Evolutionary conservation across 805 yeast species (phyloP).

Genomic region (Isabelozyma rhagii): DNA sequence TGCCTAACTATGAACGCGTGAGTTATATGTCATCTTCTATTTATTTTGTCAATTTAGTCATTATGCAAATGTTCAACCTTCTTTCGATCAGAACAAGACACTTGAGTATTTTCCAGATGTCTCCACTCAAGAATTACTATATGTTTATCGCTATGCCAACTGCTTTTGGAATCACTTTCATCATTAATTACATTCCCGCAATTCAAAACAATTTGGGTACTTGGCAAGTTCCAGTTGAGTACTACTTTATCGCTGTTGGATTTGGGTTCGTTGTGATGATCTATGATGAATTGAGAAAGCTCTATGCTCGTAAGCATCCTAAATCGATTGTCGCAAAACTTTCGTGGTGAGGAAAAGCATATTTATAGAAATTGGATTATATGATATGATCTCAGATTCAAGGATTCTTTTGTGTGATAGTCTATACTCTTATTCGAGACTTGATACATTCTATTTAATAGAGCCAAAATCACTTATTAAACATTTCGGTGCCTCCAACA

Average conservation of each 20-base stretch:
- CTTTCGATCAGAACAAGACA: constrained; percentile 41
- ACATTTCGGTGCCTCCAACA: too few species aligned
- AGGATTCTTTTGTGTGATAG: too few species aligned
- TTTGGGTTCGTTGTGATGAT: constrained; percentile 38
- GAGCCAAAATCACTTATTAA: too few species aligned
- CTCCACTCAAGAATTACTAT: constrained; percentile 32
- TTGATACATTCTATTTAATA: too few species aligned
- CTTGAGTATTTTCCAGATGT: constrained; percentile 39
- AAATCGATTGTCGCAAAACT: constrained; percentile 31
- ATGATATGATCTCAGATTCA: too few species aligned
- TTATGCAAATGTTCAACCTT: constrained; percentile 46
- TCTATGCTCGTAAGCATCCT: constrained; percentile 34
- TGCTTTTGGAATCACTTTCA: constrained; percentile 35
- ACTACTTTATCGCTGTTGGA: constrained; percentile 44
- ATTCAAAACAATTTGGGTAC: constrained; percentile 34
- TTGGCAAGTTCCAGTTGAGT: constrained; percentile 40
- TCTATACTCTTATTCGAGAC: too few species aligned
- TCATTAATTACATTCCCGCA: constrained; percentile 42
- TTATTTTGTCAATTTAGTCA: constrained; percentile 45
- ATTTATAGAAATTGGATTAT: too few species aligned
- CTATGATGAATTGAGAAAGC: constrained; percentile 44
- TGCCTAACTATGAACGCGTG: constrained; percentile 18
- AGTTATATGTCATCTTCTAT: constrained; percentile 38
- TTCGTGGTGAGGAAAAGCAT: constrained; percentile 33
- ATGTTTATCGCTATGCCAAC: constrained; percentile 31